A percentile compares a stretch with the other conserved stretches of the same genome.
Conservation (phyloP, 805 yeast genomes). For the Deakozyma indianensis region DNA sequence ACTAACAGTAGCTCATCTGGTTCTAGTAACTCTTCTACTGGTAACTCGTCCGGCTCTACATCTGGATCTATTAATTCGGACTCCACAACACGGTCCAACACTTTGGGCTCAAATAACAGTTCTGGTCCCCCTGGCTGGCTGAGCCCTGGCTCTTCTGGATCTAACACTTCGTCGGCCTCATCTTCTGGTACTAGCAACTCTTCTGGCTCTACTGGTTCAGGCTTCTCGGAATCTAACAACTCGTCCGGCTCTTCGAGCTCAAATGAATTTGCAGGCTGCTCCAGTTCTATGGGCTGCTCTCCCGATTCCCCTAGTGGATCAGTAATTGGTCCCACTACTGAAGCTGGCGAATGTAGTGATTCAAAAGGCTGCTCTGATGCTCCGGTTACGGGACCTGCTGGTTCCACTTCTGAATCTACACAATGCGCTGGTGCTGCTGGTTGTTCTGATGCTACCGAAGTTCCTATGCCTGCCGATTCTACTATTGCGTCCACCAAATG, state of each 20-base stretch:
- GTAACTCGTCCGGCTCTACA: too few species aligned
- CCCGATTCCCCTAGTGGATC: too few species aligned
- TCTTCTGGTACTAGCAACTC: neutral
- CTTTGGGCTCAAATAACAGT: neutral
- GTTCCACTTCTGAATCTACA: neutral
- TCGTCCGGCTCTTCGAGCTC: neutral
- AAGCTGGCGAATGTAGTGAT: neutral
- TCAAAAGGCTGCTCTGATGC: neutral
- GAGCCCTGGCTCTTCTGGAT: neutral
- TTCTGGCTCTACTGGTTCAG: neutral
- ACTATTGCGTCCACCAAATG: neutral
- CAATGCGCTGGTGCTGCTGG: neutral
- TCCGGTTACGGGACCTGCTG: neutral
- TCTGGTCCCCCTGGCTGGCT: neutral
- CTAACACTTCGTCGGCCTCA: neutral
- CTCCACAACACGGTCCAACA: too few species aligned
- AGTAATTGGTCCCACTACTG: too few species aligned
- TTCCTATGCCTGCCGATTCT: too few species aligned
- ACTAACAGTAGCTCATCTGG: too few species aligned
- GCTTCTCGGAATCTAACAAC: neutral
- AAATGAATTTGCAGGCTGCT: neutral
- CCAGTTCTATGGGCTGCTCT: neutral
- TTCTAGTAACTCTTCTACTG: too few species aligned
- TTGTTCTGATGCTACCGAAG: too few species aligned
- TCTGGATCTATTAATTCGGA: too few species aligned